Evolutionary conservation across 495 filamentous ascomycete genomes (phyloP).

Genomic region (Pseudoneurospora amorphoporcata): DNA sequence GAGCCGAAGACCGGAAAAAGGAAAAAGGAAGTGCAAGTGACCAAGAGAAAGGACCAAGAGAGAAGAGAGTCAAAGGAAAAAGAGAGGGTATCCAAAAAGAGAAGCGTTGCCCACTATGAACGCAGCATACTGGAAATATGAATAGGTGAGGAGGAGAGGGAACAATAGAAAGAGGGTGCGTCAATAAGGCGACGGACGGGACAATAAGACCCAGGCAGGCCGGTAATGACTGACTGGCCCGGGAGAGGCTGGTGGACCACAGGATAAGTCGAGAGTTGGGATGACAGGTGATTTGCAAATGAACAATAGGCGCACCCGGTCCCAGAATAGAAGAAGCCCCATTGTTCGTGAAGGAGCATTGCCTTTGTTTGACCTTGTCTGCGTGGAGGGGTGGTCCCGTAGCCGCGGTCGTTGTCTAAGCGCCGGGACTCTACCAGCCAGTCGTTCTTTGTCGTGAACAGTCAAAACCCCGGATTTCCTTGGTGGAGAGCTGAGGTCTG

Average conservation of each 20-base stretch:
- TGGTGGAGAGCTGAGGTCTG: neutral
- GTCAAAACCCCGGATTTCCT: neutral
- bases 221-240: neutral
- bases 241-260: constrained; percentile 4
- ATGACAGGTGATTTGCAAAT: neutral
- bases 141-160: constrained; percentile 2
- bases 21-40: constrained; percentile 1
- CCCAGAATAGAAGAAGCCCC: neutral
- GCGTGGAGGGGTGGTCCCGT: neutral
- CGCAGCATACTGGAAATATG: constrained; percentile 12
- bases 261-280: neutral
- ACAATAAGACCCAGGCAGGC: constrained; percentile 6
- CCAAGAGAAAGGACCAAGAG: neutral
- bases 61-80: neutral
- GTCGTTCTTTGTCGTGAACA: constrained; percentile 2
- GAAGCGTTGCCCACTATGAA: constrained; percentile 7
- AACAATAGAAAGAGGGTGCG: constrained; percentile 12
- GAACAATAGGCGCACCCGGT: neutral
- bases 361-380: neutral
- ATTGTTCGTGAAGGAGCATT: neutral
- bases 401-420: constrained; percentile 5
- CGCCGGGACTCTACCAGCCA: constrained; percentile 4
- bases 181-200: neutral
- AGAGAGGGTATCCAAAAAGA: neutral
- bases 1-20: constrained; percentile 6